Evolutionary conservation across 2,329 filamentous ascomycete species (phyloP), one percentile per base, ranked within the genome.

Genomic region (Pleomassaria siparia): DNA sequence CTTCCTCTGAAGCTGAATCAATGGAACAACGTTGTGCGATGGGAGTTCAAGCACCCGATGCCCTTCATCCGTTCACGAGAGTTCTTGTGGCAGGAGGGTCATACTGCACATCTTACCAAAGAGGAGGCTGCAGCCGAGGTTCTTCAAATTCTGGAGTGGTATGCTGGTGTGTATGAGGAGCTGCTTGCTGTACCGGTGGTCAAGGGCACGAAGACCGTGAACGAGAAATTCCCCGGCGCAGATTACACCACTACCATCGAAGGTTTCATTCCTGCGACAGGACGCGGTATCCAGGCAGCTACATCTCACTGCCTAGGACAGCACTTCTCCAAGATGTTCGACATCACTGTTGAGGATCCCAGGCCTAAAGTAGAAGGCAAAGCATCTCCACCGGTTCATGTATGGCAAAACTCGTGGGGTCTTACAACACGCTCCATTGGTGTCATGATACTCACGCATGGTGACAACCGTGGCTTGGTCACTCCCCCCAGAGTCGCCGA

Each of bases 331-430:
- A 96, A 95, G 76, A 99, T 99, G 91, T 99, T 97, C 71, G 88
- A 94, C 72, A 97, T 99, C 71, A 95, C 88, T 0, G 90, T 99
- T 24, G 92, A 99, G 72, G 91, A 99, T 67, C 94, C 94, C 20
- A 78, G 80, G 50, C 81, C 80, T 42, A 85, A 85, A 65, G 77
- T 80, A 39, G 71, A 69, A 22, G 85, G 82, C 40, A 84, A 94
- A 71, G 59, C 66, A n/a, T 61, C 69, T 47, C 87, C n/a, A n/a
- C n/a, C 89, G 74, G 77, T 96, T 47, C 78, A 92, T 67, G 91
- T 97, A 47, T 97, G 92, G 91, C 94, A 99, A 73, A 99, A 99
- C 79, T 96, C 91, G 12, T 99, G 94, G 94, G 94, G 94, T 74
- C 83, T 99, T 51, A 97, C 92, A 1, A 99, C 94, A 45, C 90